phyloP scores from a whole-genome alignment of 169 alveolate species.

The Plasmodium blacklocki region DNA sequence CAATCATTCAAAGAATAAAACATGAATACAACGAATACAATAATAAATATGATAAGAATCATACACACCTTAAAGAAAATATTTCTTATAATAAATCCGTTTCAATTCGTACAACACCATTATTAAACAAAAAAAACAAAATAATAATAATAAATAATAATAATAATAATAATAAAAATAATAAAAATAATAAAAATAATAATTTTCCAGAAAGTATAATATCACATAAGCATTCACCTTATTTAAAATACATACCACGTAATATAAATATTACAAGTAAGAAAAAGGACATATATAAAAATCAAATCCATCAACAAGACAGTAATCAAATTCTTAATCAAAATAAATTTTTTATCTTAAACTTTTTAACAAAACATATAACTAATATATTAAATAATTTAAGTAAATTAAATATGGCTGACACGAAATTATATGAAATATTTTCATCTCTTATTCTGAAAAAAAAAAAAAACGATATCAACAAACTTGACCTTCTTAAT shows the following conservation, averaged over 20 bases:
- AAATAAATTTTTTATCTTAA: conserved; percentile 7
- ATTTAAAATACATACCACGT: background rate
- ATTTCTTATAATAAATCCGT: background rate
- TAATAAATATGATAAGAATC: background rate
- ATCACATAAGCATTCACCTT: no score
- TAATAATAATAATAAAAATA: background rate
- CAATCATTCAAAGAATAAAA: conserved; percentile 28
- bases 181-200: background rate
- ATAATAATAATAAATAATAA: background rate
- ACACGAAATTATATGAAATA: conserved; percentile 25
- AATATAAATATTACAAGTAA: background rate
- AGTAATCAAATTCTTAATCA: background rate
- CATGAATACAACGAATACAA: conserved; percentile 4
- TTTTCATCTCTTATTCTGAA: conserved; percentile 42
- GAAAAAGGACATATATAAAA: background rate
- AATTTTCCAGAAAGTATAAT: background rate
- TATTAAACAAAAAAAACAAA: background rate
- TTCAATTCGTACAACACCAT: background rate
- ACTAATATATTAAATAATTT: conserved; percentile 58
- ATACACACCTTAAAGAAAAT: background rate
- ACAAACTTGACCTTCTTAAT: conserved; percentile 40
- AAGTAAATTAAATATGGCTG: conserved; percentile 70
- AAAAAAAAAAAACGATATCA: conserved; percentile 36
- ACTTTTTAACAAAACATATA: conserved; percentile 41
- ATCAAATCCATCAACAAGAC: background rate